Base-by-base conservation (phyloP, 1,139 yeast species). In the Suzukiozyma palmioleophila region DNA sequence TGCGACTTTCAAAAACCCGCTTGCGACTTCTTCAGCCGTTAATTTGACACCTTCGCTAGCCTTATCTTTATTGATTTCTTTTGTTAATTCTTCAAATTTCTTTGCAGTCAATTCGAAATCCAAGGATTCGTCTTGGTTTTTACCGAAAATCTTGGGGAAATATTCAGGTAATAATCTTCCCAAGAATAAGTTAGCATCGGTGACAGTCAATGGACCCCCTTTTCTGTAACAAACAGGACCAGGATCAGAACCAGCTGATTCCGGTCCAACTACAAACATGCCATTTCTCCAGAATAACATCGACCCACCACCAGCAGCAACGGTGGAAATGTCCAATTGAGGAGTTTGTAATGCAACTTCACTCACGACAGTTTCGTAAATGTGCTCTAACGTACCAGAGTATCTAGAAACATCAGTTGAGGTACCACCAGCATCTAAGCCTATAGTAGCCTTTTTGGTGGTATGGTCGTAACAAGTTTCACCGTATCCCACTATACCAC, bases 401-500 rank as follows among this genome's bases (percentile, higher is more conserved):
- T 59, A 68, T 40, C 75, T 50, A 2, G 73, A 68, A 7, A 69
- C 73, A 47, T 69, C 75, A n/a, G 75, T 69, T 10, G 73, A 66
- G 3, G 75, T 69, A 26, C 75, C 75, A 39, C 75, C 75, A 27
- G 73, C 73, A 52, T 69, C 75, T 46, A 69, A 69, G 0, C 76
- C 76, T 38, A 71, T 66, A 5, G 75, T 68, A 11, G 74, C 74
- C 28, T 47, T 56, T 6, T 48, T 44, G 6, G 60, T 45, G 2
- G 39, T 44, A 5, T 50, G 32, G 43, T 70, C 74, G 46, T 54
- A 64, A 48, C 75, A 71, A 3, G 76, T 71, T 38, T 60, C 59
- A 1, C 75, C 76, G 44, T 59, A 68, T 0, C 77, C 77, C n/a
- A 71, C 76, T 64, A 71, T 64, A 24, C 77, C 77, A 32, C 77